Evolutionary conservation across 805 yeast species (phyloP).

Genomic region (Wickerhamomyces queroliae): DNA sequence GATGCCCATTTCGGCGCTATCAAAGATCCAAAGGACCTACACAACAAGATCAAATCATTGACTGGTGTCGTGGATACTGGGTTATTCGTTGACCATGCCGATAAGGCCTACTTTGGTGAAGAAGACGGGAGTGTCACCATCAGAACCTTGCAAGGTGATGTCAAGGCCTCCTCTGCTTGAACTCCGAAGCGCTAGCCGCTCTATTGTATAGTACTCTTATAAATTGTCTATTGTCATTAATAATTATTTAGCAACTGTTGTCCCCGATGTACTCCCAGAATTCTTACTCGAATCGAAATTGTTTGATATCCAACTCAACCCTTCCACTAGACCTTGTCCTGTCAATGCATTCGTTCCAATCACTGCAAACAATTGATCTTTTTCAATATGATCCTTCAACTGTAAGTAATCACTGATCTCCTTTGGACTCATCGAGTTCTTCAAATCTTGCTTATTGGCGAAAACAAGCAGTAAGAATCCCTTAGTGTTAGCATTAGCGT

Average conservation of each 20-base stretch:
- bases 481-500: conserved; percentile 42
- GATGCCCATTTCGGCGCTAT: conserved; percentile 91
- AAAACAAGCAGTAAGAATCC: conserved; percentile 75
- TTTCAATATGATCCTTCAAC: conserved; percentile 47
- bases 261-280: background rate
- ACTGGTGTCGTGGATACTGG: conserved; percentile 98
- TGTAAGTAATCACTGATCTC: conserved; percentile 72
- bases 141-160: conserved; percentile 22
- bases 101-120: conserved; percentile 86
- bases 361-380: conserved; percentile 82
- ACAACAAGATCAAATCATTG: conserved; percentile 59
- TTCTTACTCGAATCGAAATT: conserved; percentile 17
- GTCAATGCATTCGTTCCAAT: conserved; percentile 87
- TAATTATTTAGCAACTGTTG: conserved; percentile 1
- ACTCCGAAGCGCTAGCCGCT: too few species aligned
- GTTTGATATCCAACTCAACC: conserved; percentile 78
- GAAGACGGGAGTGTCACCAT: conserved; percentile 56
- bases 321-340: conserved; percentile 87
- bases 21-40: conserved; percentile 44
- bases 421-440: conserved; percentile 83
- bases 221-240: background rate
- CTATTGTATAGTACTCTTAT: too few species aligned
- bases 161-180: too few species aligned
- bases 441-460: conserved; percentile 94
- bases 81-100: conserved; percentile 64